These are phyloP conservation scores for Calonectria pseudoreteaudii DNA, from an alignment of 2,329 filamentous ascomycete species.

Conservation along the genomic window DNA sequence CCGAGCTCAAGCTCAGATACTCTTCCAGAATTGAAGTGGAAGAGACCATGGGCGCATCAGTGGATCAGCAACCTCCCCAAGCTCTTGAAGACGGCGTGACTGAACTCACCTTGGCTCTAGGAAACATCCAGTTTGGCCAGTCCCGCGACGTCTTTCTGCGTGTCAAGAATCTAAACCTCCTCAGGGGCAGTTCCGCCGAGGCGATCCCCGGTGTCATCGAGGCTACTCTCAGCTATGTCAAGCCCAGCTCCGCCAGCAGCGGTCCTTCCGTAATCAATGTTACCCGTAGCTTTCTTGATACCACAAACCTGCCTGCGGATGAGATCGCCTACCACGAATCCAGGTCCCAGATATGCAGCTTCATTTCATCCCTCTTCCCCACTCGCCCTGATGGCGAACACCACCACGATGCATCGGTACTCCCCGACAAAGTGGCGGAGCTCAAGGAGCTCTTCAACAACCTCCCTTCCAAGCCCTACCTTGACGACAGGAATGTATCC, in stretches of 20 bases:
- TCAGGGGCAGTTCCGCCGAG: conserved; percentile 7
- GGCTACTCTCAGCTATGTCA: conserved; percentile 50
- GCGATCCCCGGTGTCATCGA: conserved; percentile 41
- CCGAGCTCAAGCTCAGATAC: conserved; percentile 56
- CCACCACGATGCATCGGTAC: background rate
- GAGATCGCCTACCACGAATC: conserved; percentile 65
- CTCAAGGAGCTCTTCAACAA: conserved; percentile 47
- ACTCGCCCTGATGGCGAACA: conserved; percentile 49
- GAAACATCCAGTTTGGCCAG: conserved; percentile 71
- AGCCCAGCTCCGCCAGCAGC: conserved; percentile 22
- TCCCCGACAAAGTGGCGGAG: conserved; percentile 28
- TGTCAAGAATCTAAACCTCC: conserved; percentile 39
- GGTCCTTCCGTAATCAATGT: background rate
- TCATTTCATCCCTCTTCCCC: conserved; percentile 59
- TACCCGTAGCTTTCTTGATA: conserved; percentile 33
- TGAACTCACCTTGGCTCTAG: conserved; percentile 55
- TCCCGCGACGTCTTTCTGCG: conserved; percentile 66
- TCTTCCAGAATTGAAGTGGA: conserved; percentile 50
- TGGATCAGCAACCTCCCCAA: conserved; percentile 49
- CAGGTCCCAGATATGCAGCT: conserved; percentile 62
- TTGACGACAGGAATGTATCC: conserved; percentile 56
- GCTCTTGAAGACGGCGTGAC: conserved; percentile 28
- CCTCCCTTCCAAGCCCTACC: conserved; percentile 50
- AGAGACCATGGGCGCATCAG: conserved; percentile 53
- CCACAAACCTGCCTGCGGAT: conserved; percentile 41